Base-by-base conservation (phyloP, 176 grass and related monocot species). In the Coix lacrymajobi region DNA sequence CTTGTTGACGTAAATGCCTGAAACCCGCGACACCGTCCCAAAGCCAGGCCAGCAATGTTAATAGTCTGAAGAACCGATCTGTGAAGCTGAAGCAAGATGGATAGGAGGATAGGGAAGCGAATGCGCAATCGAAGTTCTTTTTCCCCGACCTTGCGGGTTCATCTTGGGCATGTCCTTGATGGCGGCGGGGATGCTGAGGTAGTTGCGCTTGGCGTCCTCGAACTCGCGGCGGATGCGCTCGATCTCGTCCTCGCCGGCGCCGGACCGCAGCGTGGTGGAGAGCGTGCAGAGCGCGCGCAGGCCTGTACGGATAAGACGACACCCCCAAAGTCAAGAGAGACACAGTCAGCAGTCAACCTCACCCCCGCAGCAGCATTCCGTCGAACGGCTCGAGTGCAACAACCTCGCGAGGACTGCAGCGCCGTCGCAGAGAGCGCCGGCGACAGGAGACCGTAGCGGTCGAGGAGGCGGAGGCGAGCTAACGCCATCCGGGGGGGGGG, bases 1-100 rank as follows among this genome's bases (percentile, higher is more conserved):
- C 81, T 93, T 96, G 79, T 99, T 99, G 3, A 96, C 87, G 33
- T 94, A 99, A 36, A 99, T 99, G 20, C 91, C 96, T 99, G 84
- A 70, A 84, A 75, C 17, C 10, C 15, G 12, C 11, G 65, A 46
- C 19, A 30, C 34, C 7, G 51, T 56, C 51, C 51, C 17, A 75
- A 61, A 12, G 38, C 52, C 1, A 32, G 43, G 1, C 19, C 20
- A 13, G 17, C 9, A 15, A 44, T 25, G 32, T 56, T 19, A 74
- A 48, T 0, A 62, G 44, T 22, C 29, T 40, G 11, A 83, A 51
- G 11, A 78, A 38, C 43, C 64, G 45, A 63, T 16, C 60, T 80
- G 37, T 4, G 39, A 28, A 81, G 57, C 68, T 4, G 39, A 28
- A 81, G 57, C 68, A n/a, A 71, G 14, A 60, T 31, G 11, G 29